phyloP scores from a whole-genome alignment of 2,329 filamentous ascomycete species.

The Pseudocercospora macadamiae region DNA sequence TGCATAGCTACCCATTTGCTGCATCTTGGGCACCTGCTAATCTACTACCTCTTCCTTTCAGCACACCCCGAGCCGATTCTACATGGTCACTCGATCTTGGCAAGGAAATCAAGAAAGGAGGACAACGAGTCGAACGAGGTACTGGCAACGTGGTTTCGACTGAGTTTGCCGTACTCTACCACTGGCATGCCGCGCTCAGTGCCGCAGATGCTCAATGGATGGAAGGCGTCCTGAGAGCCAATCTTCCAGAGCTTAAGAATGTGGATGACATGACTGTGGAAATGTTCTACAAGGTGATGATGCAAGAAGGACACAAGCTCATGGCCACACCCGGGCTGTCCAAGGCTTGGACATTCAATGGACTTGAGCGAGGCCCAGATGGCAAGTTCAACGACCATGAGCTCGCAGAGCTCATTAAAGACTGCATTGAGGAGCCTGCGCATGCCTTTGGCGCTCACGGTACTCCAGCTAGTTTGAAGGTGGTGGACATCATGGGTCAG shows the following conservation, averaged over 20 bases:
- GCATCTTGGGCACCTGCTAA: too few species aligned
- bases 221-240: constrained; percentile 43
- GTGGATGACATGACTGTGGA: constrained; percentile 49
- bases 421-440: constrained; percentile 53
- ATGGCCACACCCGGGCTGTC: constrained; percentile 38
- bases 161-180: constrained; percentile 53
- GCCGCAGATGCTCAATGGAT: constrained; percentile 52
- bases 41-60: too few species aligned
- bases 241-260: constrained; percentile 43
- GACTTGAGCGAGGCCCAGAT: constrained; percentile 44
- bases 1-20: too few species aligned
- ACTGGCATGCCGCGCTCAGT: constrained; percentile 52
- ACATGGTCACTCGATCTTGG: constrained; percentile 51
- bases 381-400: constrained; percentile 50
- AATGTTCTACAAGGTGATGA: constrained; percentile 47
- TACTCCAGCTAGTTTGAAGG: constrained; percentile 50
- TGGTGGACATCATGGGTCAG: constrained; percentile 54
- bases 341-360: constrained; percentile 47
- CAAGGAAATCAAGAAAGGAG: constrained; percentile 49
- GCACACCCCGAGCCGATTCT: constrained; percentile 50
- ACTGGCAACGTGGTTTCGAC: constrained; percentile 51
- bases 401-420: constrained; percentile 50
- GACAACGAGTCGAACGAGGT: constrained; percentile 46
- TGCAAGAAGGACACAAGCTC: constrained; percentile 41
- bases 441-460: constrained; percentile 56